Percentiles rank a stretch among this genome's conserved stretches.
Conservation (phyloP, 2,329 filamentous ascomycete genomes). For the Gyromitra esculenta region DNA sequence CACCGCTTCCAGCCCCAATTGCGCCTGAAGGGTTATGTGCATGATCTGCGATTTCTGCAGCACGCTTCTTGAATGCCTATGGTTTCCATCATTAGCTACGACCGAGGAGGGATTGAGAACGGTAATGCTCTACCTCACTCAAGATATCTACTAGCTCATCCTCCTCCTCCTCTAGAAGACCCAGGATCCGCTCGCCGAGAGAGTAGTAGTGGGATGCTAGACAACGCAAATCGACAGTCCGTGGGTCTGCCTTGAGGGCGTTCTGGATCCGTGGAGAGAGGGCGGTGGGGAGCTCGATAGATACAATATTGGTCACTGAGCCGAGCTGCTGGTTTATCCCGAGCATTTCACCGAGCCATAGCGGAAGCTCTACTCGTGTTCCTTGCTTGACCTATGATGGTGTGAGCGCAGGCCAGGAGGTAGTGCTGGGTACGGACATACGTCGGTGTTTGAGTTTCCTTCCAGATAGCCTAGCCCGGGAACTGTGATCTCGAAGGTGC, state of each 20-base stretch:
- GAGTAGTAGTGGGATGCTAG: conserved; percentile 89
- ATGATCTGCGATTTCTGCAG: conserved; percentile 84
- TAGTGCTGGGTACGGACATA: conserved; percentile 57
- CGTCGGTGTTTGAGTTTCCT: conserved; percentile 75
- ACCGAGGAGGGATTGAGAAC: not conserved
- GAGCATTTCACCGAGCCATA: conserved; percentile 96
- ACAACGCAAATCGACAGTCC: conserved; percentile 82
- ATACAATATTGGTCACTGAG: conserved; percentile 69
- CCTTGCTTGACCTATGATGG: conserved; percentile 74
- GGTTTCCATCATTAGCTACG: not conserved
- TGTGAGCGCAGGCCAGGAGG: conserved; percentile 9
- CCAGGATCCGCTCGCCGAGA: conserved; percentile 83
- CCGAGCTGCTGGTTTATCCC: conserved; percentile 67
- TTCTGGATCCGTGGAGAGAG: conserved; percentile 83
- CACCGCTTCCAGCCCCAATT: conserved; percentile 70
- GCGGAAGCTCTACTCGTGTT: conserved; percentile 81
- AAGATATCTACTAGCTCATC: conserved; percentile 79
- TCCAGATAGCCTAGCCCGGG: conserved; percentile 89
- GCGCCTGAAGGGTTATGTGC: conserved; percentile 84
- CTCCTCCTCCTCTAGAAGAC: conserved; percentile 85
- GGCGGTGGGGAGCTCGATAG: conserved; percentile 81
- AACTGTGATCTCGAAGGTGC: conserved; percentile 90
- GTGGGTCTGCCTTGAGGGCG: conserved; percentile 88
- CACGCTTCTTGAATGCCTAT: conserved; percentile 81
- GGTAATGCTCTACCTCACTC: conserved; percentile 60